Evolutionary conservation across 2,329 filamentous ascomycete species (phyloP).

Genomic region (Lachnellula suecica): DNA sequence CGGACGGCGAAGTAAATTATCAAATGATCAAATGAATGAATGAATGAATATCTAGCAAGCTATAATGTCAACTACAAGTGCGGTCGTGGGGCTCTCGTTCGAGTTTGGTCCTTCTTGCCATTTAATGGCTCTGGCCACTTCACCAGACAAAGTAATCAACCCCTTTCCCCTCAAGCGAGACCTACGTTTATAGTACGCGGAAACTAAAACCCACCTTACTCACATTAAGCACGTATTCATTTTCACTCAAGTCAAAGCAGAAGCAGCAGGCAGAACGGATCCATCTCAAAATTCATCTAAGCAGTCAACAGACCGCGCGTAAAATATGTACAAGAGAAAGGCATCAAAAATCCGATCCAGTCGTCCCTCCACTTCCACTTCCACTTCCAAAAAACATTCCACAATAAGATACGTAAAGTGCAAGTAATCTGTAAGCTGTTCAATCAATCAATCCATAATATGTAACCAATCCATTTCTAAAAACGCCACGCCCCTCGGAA

Average conservation of each 20-base stretch:
- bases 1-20: no score
- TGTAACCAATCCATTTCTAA: constrained; percentile 14
- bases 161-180: no score
- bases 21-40: no score
- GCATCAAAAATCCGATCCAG: constrained; percentile 9
- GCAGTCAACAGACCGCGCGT: background rate
- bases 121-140: no score
- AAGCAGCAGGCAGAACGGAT: background rate
- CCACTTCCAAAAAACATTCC: constrained; percentile 13
- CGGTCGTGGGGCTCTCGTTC: no score
- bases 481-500: no score
- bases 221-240: no score
- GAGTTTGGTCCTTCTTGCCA: no score
- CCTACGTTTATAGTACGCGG: no score
- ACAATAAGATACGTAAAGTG: constrained; percentile 10
- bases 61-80: no score
- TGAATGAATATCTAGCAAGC: no score
- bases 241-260: background rate
- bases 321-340: constrained; percentile 23
- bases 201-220: background rate
- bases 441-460: constrained; percentile 5
- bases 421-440: background rate
- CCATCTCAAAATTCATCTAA: background rate
- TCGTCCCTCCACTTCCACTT: background rate
- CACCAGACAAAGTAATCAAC: no score